Evolutionary conservation across 805 yeast genomes (phyloP).

Genomic region (Jamesozyma jinghongensis): DNA sequence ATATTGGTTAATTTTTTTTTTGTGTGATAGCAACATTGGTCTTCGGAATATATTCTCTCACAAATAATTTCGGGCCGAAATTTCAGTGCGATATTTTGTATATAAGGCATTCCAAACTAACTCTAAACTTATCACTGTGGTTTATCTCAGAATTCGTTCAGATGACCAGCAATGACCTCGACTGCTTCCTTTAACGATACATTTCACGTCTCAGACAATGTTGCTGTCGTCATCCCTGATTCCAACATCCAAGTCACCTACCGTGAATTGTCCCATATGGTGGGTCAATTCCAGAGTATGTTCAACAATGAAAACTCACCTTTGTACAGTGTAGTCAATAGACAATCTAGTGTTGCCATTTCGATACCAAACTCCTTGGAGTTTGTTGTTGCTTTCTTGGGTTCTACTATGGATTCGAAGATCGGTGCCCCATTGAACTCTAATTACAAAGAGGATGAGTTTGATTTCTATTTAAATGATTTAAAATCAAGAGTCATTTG

Average conservation of each 20-base stretch:
- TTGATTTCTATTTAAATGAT: slow-evolving; percentile 56
- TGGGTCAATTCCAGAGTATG: slow-evolving; percentile 43
- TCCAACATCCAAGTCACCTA: slow-evolving; percentile 38
- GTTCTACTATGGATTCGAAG: slow-evolving; percentile 45
- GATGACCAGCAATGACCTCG: too few species aligned
- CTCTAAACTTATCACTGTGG: too few species aligned
- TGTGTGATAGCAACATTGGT: too few species aligned
- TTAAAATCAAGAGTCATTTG: slow-evolving; percentile 47
- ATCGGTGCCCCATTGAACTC: slow-evolving; percentile 67
- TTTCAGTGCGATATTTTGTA: too few species aligned
- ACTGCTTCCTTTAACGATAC: slow-evolving; percentile 35
- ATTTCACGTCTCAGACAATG: slow-evolving; percentile 30
- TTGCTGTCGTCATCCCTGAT: slow-evolving; percentile 41
- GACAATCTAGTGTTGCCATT: slow-evolving; percentile 46
- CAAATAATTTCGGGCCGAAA: too few species aligned
- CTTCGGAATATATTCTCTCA: too few species aligned
- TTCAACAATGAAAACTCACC: slow-evolving; percentile 37
- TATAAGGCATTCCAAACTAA: too few species aligned
- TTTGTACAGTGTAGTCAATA: slow-evolving; percentile 25
- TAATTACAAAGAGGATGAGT: slow-evolving; percentile 49
- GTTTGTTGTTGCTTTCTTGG: slow-evolving; percentile 46
- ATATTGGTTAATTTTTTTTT: too few species aligned
- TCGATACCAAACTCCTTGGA: slow-evolving; percentile 55
- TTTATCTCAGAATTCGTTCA: too few species aligned
- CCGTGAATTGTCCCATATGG: slow-evolving; percentile 34